A percentile compares a stretch with the other conserved stretches of the same genome.
phyloP scores from a whole-genome alignment of 2,329 filamentous ascomycete genomes.

The Tolypocladium tundrense region DNA sequence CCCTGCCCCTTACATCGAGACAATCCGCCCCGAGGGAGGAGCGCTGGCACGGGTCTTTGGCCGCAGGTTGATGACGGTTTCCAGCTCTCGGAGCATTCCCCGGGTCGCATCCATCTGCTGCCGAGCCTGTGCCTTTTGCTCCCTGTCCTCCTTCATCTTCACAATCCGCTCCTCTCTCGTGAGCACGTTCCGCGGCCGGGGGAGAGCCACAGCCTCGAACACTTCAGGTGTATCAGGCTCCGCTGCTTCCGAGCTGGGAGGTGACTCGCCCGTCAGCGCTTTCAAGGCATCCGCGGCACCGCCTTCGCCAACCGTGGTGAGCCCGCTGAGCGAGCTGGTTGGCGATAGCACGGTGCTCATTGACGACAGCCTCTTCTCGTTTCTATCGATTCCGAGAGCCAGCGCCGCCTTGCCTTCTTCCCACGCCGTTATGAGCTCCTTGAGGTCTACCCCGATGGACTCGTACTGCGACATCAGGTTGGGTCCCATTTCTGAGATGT shows the following conservation, averaged over 20 bases:
- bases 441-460: slow-evolving; percentile 80
- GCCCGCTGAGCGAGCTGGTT: slow-evolving; percentile 53
- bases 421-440: slow-evolving; percentile 73
- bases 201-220: slow-evolving; percentile 79
- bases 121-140: slow-evolving; percentile 57
- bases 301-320: slow-evolving; percentile 50
- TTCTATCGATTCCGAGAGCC: slow-evolving; percentile 69
- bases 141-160: slow-evolving; percentile 81
- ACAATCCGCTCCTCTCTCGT: slow-evolving; percentile 79
- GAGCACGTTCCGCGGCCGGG: slow-evolving; percentile 58
- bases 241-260: slow-evolving; percentile 42
- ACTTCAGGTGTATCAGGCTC: slow-evolving; percentile 65
- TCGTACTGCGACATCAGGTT: slow-evolving; percentile 86
- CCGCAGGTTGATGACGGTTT: slow-evolving; percentile 66
- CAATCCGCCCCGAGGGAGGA: slow-evolving; percentile 21
- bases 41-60: slow-evolving; percentile 29
- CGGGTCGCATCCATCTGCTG: slow-evolving; percentile 73
- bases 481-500: slow-evolving; percentile 65
- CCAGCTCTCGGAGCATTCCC: slow-evolving; percentile 85
- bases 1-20: slow-evolving; percentile 29
- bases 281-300: slow-evolving; percentile 55
- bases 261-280: slow-evolving; percentile 63
- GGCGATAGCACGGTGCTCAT: slow-evolving; percentile 51
- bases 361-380: slow-evolving; percentile 59
- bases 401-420: slow-evolving; percentile 78